These are phyloP conservation scores for Hyaloperonospora brassicae DNA, from an alignment of 352 stramenopile species.

Conservation along the genomic window DNA sequence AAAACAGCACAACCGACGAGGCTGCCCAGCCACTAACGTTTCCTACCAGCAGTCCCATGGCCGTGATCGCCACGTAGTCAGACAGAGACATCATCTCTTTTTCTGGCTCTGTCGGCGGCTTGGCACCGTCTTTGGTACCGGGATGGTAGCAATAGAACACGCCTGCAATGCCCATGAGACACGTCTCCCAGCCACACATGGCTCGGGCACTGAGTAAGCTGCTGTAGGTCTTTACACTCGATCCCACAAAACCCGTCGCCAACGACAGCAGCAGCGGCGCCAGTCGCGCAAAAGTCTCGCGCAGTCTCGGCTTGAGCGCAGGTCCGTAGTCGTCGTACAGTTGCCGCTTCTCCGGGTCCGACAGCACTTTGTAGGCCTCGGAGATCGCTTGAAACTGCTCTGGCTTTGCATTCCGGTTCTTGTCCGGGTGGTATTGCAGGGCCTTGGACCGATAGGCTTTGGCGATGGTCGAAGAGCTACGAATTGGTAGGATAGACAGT, in stretches of 20 bases:
- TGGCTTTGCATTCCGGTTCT: conserved; percentile 85
- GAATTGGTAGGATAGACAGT: not conserved
- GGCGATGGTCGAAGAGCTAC: conserved; percentile 89
- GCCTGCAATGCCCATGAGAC: conserved; percentile 45
- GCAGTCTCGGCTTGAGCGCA: conserved; percentile 47
- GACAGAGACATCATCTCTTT: conserved; percentile 57
- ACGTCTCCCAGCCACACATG: conserved; percentile 37
- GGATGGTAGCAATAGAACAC: conserved; percentile 52
- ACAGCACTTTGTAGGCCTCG: conserved; percentile 71
- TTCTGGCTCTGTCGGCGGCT: conserved; percentile 14
- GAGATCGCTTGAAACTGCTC: conserved; percentile 86
- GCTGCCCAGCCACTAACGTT: conserved; percentile 56
- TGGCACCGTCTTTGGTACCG: conserved; percentile 2
- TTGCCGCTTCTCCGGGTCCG: conserved; percentile 59
- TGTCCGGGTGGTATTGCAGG: conserved; percentile 94
- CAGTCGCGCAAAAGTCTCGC: conserved; percentile 54
- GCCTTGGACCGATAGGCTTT: conserved; percentile 90
- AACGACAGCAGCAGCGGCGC: conserved; percentile 60
- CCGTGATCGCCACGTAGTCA: conserved; percentile 61
- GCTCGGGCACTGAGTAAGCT: conserved; percentile 19
- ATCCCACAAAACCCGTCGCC: conserved; percentile 41
- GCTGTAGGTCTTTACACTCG: conserved; percentile 37
- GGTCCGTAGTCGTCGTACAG: conserved; percentile 72
- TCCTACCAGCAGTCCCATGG: conserved; percentile 46
- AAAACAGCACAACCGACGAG: conserved; percentile 45